phyloP scores from a whole-genome alignment of 75 land plant species.

The Selaginella moellendorffii region DNA sequence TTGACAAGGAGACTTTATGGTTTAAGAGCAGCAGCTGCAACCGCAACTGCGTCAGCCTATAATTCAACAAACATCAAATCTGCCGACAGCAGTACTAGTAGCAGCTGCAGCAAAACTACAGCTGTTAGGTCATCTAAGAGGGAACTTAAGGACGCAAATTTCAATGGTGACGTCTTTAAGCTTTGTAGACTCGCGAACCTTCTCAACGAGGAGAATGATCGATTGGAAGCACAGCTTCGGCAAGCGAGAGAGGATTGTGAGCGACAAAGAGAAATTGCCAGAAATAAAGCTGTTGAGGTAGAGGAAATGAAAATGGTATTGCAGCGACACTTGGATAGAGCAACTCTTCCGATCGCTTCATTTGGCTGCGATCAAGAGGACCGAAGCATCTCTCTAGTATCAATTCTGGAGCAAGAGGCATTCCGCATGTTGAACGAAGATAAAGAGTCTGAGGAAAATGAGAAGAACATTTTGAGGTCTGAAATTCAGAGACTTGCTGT shows the following conservation, averaged over 20 bases:
- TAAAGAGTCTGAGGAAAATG: background rate
- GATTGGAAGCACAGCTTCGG: background rate
- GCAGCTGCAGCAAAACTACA: background rate
- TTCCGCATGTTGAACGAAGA: background rate
- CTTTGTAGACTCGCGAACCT: background rate
- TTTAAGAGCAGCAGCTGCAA: background rate
- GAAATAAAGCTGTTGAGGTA: background rate
- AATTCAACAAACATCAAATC: background rate
- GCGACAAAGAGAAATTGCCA: background rate
- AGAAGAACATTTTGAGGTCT: background rate
- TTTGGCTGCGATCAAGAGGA: too few relatives aligned
- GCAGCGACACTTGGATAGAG: background rate
- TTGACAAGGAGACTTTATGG: background rate
- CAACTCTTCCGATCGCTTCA: background rate
- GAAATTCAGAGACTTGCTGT: background rate
- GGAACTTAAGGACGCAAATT: background rate
- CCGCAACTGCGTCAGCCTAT: background rate
- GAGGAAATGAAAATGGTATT: background rate
- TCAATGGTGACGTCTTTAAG: background rate
- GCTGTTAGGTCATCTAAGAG: background rate
- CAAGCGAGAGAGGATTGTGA: background rate
- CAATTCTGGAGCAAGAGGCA: background rate
- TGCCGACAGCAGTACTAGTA: background rate
- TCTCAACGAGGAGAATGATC: background rate
- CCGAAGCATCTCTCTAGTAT: background rate